Conservation (phyloP, 306 rosid species). For the Pterocarpus santalinus region DNA sequence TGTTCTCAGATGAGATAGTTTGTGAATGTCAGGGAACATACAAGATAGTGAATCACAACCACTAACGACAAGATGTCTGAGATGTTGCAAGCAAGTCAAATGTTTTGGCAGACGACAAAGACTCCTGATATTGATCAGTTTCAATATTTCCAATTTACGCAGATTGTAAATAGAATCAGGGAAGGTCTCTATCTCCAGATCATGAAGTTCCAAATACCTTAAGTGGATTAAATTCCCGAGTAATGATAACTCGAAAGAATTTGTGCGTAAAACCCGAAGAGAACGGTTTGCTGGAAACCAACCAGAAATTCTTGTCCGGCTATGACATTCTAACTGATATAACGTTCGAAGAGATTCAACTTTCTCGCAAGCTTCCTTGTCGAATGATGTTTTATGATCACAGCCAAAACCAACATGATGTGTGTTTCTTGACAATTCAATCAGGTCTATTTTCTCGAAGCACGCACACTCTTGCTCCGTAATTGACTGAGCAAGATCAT, state of each 20-base stretch:
- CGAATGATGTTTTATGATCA: background rate
- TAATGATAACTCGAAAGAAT: accelerated
- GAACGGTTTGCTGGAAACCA: background rate
- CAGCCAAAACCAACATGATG: background rate
- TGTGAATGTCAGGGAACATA: background rate
- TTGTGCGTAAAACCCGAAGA: background rate
- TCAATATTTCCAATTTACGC: slow-evolving; percentile 2
- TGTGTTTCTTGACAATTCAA: background rate
- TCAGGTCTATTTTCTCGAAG: background rate
- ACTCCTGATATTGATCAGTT: background rate
- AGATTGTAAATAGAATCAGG: slow-evolving; percentile 1
- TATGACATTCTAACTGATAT: background rate
- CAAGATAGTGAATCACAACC: accelerated
- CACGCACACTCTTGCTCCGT: background rate
- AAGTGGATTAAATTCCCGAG: background rate
- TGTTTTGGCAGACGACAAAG: background rate
- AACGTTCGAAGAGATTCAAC: background rate
- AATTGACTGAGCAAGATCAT: slow-evolving; percentile 14
- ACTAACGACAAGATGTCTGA: slow-evolving; percentile 29
- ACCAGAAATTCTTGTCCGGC: background rate
- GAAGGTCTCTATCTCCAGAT: accelerated
- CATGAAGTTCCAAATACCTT: background rate
- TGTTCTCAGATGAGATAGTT: background rate
- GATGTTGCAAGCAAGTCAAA: background rate
- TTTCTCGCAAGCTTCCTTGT: background rate